Evolutionary conservation across 169 alveolate species (phyloP), one percentile per base, ranked within the genome.

Genomic region (Plasmodium gonderi): DNA sequence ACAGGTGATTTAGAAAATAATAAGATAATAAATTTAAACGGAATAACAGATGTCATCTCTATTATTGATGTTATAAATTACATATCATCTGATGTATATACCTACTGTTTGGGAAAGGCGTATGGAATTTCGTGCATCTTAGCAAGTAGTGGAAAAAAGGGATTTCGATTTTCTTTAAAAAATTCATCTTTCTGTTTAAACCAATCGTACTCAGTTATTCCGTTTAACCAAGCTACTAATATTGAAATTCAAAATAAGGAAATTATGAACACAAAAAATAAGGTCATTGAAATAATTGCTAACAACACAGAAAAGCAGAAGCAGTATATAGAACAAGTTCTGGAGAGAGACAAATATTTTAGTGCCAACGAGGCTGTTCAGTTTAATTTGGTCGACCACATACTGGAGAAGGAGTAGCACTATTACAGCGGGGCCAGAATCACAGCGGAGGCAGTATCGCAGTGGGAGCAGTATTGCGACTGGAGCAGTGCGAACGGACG

Each of bases 41-140:
- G 95, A 33, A 95, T 91, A 31, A 91, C 94, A 8, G 95, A 91
- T 49, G 96, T 95, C 26, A 85, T 95, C 87, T 91, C 92, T 69
- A 95, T 95, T 3, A 92, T 93, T 6, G 97, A 95, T 79, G 97
- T 95, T 72, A 95, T 95, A 72, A 91, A 91, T 82, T 95, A 92
- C 33, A 68, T 89, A 14, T 64, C 80, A 26, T 80, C 90, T 17
- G 91, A 72, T 80, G 78, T 77, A 49, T 77, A 75, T 38, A 72
- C 89, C 11, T 79, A 42, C 23, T 82, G 90, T n/a, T 45, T 74
- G 49, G 78, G 69, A n/a, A 83, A 95, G 93, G 96, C 97, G 4
- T 95, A 93, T 76, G 97, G 97, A 0, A 90, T 95, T 42, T 92
- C 95, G n/a, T 94, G 96, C 33, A 54, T 94, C 45, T 79, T 95